Percentiles rank a stretch among this genome's conserved stretches.
Evolutionary conservation across 345 rosid species (phyloP).

Genomic region (Arabis hirsuta): DNA sequence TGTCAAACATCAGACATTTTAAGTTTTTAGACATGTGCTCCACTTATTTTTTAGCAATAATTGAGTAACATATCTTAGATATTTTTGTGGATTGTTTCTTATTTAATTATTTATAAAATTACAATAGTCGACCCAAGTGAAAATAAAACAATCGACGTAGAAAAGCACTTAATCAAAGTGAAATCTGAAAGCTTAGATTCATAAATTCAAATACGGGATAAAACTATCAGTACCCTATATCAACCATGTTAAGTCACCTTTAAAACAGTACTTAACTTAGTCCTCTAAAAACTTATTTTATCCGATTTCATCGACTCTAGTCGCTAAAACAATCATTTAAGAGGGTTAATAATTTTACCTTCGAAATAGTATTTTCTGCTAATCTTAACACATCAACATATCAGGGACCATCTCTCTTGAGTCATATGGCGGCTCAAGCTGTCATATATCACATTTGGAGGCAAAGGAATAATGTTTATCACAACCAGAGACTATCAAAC

Average conservation of each 20-base stretch:
- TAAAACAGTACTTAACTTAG: neutral
- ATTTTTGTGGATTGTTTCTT: constrained; percentile 5
- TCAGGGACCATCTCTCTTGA: too few relatives aligned
- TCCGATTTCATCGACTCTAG: neutral
- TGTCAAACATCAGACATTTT: constrained; percentile 30
- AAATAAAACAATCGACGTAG: neutral
- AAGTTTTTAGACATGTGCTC: constrained; percentile 30
- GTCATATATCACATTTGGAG: too few relatives aligned
- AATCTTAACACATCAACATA: constrained; percentile 1
- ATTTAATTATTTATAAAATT: neutral
- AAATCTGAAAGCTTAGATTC: neutral
- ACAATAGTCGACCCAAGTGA: neutral
- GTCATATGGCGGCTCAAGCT: too few relatives aligned
- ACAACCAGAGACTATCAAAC: too few relatives aligned
- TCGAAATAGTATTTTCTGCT: neutral
- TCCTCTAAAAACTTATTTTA: neutral
- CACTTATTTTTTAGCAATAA: constrained; percentile 22
- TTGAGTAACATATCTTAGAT: constrained; percentile 44
- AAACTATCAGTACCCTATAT: neutral
- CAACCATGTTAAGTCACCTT: neutral
- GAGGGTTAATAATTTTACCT: neutral
- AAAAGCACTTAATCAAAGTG: neutral
- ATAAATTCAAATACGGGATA: neutral
- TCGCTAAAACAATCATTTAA: neutral
- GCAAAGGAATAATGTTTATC: too few relatives aligned